Percentiles rank a stretch among this genome's conserved stretches.
Evolutionary conservation across 192 early-diverging fungal genomes (phyloP).

Genomic region (Backusella australiensis): DNA sequence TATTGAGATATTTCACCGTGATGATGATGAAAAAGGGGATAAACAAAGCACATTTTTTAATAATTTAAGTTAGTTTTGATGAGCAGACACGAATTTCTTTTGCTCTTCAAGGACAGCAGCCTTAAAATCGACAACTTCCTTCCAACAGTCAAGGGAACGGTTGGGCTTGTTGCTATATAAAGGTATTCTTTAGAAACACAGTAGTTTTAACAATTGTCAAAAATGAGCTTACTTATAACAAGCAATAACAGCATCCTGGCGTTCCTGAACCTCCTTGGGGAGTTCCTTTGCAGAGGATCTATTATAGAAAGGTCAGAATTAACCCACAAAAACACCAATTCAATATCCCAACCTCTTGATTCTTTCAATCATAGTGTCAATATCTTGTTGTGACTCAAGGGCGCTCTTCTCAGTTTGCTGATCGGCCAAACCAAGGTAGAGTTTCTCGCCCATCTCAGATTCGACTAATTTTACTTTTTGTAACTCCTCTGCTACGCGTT

Average conservation of each 20-base stretch:
- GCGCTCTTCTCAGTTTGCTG: slow-evolving; percentile 23
- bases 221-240: slow-evolving; percentile 22
- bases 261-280: slow-evolving; percentile 13
- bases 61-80: slow-evolving; percentile 4
- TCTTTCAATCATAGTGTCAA: slow-evolving; percentile 26
- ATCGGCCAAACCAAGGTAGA: slow-evolving; percentile 1
- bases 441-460: background rate
- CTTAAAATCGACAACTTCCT: slow-evolving; percentile 26
- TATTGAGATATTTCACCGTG: background rate
- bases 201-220: background rate
- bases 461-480: slow-evolving; percentile 2
- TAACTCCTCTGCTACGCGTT: slow-evolving; percentile 26
- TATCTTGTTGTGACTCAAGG: slow-evolving; percentile 12
- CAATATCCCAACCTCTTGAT: slow-evolving; percentile 17
- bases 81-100: slow-evolving; percentile 21
- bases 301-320: background rate
- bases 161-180: slow-evolving; percentile 13
- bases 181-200: background rate
- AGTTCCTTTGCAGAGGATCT: slow-evolving; percentile 23
- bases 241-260: slow-evolving; percentile 25
- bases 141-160: slow-evolving; percentile 30
- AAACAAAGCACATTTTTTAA: background rate
- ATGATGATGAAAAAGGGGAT: background rate
- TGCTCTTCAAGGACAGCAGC: slow-evolving; percentile 25
- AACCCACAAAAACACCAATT: background rate